Conservation (phyloP, 2,329 filamentous ascomycete genomes). For the Aspergillus fijiensis region DNA sequence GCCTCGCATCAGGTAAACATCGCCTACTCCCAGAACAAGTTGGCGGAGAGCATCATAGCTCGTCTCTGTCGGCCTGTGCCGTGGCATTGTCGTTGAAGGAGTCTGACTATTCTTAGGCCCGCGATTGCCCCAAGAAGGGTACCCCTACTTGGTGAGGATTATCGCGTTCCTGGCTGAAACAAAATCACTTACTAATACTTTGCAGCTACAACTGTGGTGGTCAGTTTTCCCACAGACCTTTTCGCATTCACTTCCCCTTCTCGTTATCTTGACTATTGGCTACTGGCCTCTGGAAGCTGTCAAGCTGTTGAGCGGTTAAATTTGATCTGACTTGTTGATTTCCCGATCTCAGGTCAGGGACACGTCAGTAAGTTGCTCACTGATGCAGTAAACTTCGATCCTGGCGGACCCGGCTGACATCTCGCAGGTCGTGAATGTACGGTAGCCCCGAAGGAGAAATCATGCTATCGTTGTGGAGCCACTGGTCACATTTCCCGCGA, state of each 20-base stretch:
- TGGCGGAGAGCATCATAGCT: not conserved
- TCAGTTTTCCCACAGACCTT: slow-evolving; percentile 46
- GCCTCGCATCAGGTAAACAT: slow-evolving; percentile 69
- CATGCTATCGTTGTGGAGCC: slow-evolving; percentile 66
- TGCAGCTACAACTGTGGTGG: slow-evolving; percentile 77
- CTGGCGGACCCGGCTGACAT: not conserved
- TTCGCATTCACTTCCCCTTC: not conserved
- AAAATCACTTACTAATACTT: slow-evolving; percentile 11
- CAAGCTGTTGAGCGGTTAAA: too few species aligned
- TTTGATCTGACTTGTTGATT: slow-evolving; percentile 19
- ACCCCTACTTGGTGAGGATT: slow-evolving; percentile 69
- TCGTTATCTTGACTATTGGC: not conserved
- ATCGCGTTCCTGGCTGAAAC: not conserved
- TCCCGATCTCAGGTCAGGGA: slow-evolving; percentile 55
- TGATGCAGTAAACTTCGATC: slow-evolving; percentile 5
- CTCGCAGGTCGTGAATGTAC: slow-evolving; percentile 79
- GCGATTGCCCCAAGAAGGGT: slow-evolving; percentile 82
- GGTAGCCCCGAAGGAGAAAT: slow-evolving; percentile 81
- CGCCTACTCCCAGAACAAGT: slow-evolving; percentile 1
- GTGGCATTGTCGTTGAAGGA: slow-evolving; percentile 1
- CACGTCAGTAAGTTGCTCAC: slow-evolving; percentile 67
- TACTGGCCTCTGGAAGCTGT: not conserved
- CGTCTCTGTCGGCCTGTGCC: not conserved
- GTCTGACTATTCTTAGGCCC: slow-evolving; percentile 56
- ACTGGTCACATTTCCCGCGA: slow-evolving; percentile 90